phyloP scores from a whole-genome alignment of 257 asterid genomes.

The Gardenia jasminoides region DNA sequence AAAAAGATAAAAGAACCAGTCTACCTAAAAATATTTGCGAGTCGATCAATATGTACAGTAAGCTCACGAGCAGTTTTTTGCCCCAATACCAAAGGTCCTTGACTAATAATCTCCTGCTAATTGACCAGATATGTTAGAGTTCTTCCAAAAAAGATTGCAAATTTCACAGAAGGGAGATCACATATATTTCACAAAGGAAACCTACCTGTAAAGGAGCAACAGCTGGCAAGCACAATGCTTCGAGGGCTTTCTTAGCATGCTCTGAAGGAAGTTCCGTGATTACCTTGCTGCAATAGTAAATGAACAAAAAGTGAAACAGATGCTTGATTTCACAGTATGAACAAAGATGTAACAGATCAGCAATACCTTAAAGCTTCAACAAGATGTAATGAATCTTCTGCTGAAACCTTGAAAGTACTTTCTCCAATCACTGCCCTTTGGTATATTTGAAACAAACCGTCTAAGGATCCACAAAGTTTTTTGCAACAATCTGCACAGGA shows the following conservation, averaged over 20 bases:
- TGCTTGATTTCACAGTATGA: conserved; percentile 11
- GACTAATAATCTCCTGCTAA: conserved; percentile 78
- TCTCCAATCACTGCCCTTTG: conserved; percentile 85
- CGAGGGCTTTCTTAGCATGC: conserved; percentile 88
- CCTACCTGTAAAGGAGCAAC: conserved; percentile 80
- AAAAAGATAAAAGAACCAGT: conserved; percentile 14
- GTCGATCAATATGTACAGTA: conserved; percentile 93
- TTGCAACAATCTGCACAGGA: conserved; percentile 77
- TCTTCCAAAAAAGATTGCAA: conserved; percentile 15
- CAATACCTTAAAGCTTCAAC: conserved; percentile 95
- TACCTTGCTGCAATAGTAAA: conserved; percentile 70
- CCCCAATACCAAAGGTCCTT: conserved; percentile 76
- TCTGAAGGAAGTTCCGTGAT: conserved; percentile 92
- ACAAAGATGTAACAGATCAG: conserved; percentile 18
- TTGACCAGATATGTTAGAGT: conserved; percentile 33
- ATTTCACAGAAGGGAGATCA: conserved; percentile 22
- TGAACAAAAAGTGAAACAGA: conserved; percentile 28
- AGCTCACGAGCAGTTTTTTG: conserved; percentile 91
- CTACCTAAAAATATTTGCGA: conserved; percentile 90
- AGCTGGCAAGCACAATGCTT: conserved; percentile 82
- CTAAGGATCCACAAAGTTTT: conserved; percentile 80
- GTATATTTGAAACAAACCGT: conserved; percentile 86
- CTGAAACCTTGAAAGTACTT: conserved; percentile 90
- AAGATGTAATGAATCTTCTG: conserved; percentile 87
- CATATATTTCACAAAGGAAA: neutral